Evolutionary conservation across 169 alveolate genomes (phyloP).

Genomic region (Babesia sp.): DNA sequence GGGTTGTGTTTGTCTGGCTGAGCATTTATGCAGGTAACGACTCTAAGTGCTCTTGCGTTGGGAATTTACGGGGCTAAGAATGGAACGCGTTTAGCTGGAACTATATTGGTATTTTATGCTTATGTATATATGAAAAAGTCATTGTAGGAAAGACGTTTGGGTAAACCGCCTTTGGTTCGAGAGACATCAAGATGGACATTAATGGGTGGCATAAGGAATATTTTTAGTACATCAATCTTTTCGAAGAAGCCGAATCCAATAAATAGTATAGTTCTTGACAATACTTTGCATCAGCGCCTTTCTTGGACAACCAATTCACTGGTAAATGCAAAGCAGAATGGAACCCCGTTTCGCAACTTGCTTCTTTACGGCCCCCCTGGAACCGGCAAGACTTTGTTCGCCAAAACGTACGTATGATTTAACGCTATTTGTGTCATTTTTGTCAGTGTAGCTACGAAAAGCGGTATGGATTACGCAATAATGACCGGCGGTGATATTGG

Average conservation of each 20-base stretch:
- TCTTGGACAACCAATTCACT: slow-evolving; percentile 92
- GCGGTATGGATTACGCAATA: slow-evolving; percentile 93
- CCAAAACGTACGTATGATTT: slow-evolving; percentile 76
- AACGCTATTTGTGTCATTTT: slow-evolving; percentile 25
- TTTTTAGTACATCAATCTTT: slow-evolving; percentile 3
- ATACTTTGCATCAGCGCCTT: slow-evolving; percentile 84
- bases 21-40: slow-evolving; percentile 15
- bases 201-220: slow-evolving; percentile 45
- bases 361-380: slow-evolving; percentile 96
- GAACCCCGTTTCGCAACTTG: slow-evolving; percentile 89
- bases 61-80: slow-evolving; percentile 80
- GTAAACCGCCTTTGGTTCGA: slow-evolving; percentile 87
- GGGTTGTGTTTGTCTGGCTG: background rate
- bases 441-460: slow-evolving; percentile 83
- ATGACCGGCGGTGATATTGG: slow-evolving; percentile 98
- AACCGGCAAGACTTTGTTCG: slow-evolving; percentile 93
- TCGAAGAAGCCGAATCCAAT: slow-evolving; percentile 36
- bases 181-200: slow-evolving; percentile 86
- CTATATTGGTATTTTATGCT: slow-evolving; percentile 40
- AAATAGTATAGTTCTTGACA: slow-evolving; percentile 87
- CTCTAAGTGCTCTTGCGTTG: slow-evolving; percentile 77
- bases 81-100: slow-evolving; percentile 71
- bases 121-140: background rate
- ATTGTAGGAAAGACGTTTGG: slow-evolving; percentile 74
- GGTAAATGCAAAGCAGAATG: slow-evolving; percentile 87